Evolutionary conservation across 148 eudicot genomes (phyloP).

Genomic region (Amaranthus palmeri): DNA sequence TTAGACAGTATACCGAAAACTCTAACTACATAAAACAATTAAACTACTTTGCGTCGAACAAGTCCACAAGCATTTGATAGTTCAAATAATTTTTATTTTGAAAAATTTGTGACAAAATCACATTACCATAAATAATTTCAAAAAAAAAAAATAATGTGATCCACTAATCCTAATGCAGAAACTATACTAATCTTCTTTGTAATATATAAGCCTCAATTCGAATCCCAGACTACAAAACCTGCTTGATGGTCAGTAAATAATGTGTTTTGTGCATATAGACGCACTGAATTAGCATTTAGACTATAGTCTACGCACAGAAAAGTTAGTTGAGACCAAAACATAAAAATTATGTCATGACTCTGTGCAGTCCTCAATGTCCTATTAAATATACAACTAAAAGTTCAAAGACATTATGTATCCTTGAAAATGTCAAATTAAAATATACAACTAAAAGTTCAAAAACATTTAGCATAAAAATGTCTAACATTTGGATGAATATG

Average conservation of each 20-base stretch:
- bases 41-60: no score
- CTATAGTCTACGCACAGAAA: slow-evolving; percentile 21
- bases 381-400: not conserved
- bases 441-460: not conserved
- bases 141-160: no score
- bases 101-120: no score
- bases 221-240: slow-evolving; percentile 16
- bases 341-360: slow-evolving; percentile 5
- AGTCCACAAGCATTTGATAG: no score
- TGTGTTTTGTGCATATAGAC: slow-evolving; percentile 20
- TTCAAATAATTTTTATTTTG: no score
- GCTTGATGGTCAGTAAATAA: slow-evolving; percentile 27
- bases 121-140: no score
- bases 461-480: not conserved
- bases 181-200: slow-evolving; percentile 1
- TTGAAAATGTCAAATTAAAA: not conserved
- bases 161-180: not conserved
- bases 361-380: not conserved
- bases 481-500: not conserved
- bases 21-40: no score
- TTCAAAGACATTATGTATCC: not conserved
- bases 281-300: not conserved
- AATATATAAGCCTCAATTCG: slow-evolving; percentile 5
- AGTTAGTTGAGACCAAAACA: slow-evolving; percentile 10
- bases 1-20: no score